A percentile compares a stretch with the other conserved stretches of the same genome.
Conservation (phyloP, 1,284 basidiomycete species). For the Cutaneotrichosporon sp. region DNA sequence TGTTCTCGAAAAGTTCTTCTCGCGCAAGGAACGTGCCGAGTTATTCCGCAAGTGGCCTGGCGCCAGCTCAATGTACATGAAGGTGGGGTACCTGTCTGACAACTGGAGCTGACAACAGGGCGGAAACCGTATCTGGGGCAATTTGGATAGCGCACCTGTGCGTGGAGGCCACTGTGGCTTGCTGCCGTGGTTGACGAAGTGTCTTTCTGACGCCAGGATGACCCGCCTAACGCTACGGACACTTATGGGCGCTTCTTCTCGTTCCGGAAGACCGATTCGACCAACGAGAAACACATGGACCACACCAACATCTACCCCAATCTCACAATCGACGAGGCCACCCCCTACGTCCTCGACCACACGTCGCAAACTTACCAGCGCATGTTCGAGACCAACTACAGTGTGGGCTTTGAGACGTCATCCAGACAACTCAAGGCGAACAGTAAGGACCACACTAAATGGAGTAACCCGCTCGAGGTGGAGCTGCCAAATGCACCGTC, state of each 20-base stretch:
- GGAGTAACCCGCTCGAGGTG: slow-evolving; percentile 23
- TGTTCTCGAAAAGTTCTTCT: slow-evolving; percentile 70
- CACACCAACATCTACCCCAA: slow-evolving; percentile 54
- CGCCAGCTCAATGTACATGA: slow-evolving; percentile 87
- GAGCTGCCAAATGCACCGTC: slow-evolving; percentile 79
- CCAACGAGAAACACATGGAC: slow-evolving; percentile 42
- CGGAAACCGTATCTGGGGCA: slow-evolving; percentile 87
- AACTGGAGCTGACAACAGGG: slow-evolving; percentile 51
- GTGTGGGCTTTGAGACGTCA: slow-evolving; percentile 84
- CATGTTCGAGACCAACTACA: slow-evolving; percentile 89
- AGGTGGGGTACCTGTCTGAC: slow-evolving; percentile 44
- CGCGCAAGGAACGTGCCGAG: slow-evolving; percentile 77
- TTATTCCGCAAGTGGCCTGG: slow-evolving; percentile 96
- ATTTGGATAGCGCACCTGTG: slow-evolving; percentile 38
- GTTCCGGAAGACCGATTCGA: slow-evolving; percentile 56
- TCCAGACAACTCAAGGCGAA: slow-evolving; percentile 62
- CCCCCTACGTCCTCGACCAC: slow-evolving; percentile 75
- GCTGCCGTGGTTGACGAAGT: no score
- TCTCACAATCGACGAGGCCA: slow-evolving; percentile 73
- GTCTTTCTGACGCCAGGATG: slow-evolving; percentile 58
- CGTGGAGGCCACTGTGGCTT: no score
- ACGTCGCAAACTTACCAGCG: slow-evolving; percentile 78
- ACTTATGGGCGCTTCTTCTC: slow-evolving; percentile 78
- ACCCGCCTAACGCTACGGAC: slow-evolving; percentile 58
- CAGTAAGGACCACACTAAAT: slow-evolving; percentile 57